Evolutionary conservation across 2,329 filamentous ascomycete species (phyloP), one percentile per base, ranked within the genome.

Genomic region (Penicillium sp.): DNA sequence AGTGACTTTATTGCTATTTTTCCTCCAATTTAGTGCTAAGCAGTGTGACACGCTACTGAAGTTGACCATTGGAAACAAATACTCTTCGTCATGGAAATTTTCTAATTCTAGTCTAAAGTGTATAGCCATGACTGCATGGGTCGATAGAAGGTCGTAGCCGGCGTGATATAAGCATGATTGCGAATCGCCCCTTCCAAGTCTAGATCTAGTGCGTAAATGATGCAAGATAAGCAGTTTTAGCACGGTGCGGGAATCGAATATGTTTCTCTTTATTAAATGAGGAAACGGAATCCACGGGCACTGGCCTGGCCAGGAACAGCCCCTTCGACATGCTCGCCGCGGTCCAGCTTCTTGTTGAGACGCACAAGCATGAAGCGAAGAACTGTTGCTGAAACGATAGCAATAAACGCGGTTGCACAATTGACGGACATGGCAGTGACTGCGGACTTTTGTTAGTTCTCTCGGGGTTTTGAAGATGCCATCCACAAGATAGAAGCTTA

Each of bases 331-430:
- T 65, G 74, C 61, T 88, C 82, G 0, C 87, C 88, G 13, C 78
- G 76, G 43, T 90, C 88, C 2, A 92, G 76, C 71, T 85, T 89
- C 76, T 81, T 85, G 66, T 92, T 92, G 63, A 91, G 67, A 39
- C 82, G 76, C 13, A 81, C 79, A 23, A 92, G 77, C 34, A 90
- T 83, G 31, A 86, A 76, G 9, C 87, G 77, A 62, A 92, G 75
- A 2, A 85, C 70, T 0, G 83, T 83, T 0, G 88, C 87, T 54
- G 84, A 81, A 23, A 83, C 62, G 40, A 91, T 86, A 1, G 87
- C 84, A 40, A 91, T 67, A 19, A 84, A 80, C 0, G 83, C 81
- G 16, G 86, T 89, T 1, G 78, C 80, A 62, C 86, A 88, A 70
- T 90, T 89, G 47, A 90, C 86, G 5, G 79, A 78, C 75, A 91